Evolutionary conservation across 2,329 filamentous ascomycete genomes (phyloP).

Genomic region (Paraphaeosphaeria sporulosa): DNA sequence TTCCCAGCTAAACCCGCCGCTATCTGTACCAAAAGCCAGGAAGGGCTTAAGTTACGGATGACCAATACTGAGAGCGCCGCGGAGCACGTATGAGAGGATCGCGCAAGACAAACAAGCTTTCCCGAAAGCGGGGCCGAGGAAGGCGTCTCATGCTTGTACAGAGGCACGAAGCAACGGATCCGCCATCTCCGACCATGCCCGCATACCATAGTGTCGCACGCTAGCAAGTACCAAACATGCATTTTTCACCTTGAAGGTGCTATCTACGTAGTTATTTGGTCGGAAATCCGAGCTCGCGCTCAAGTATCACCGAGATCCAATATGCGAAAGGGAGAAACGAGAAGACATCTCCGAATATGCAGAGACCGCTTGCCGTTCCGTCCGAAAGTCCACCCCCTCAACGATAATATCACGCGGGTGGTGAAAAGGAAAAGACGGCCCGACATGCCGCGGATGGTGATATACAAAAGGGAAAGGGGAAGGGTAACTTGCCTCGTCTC

Average conservation of each 20-base stretch:
- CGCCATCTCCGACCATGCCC: conserved; percentile 2
- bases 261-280: conserved; percentile 9
- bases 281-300: conserved; percentile 4
- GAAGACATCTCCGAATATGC: neutral
- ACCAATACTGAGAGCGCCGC: neutral
- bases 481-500: conserved; percentile 19
- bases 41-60: neutral
- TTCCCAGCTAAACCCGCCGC: neutral
- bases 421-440: neutral
- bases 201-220: neutral
- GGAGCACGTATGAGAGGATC: too few species aligned
- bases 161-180: neutral
- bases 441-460: conserved; percentile 10
- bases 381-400: neutral
- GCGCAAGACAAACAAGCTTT: conserved; percentile 2
- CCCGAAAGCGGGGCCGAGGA: neutral
- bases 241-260: conserved; percentile 12
- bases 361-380: neutral
- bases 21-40: neutral
- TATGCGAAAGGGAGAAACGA: conserved; percentile 3
- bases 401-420: neutral
- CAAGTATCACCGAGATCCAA: conserved; percentile 9
- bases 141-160: neutral
- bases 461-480: conserved; percentile 29
- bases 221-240: conserved; percentile 4